Evolutionary conservation across 257 asterid species (phyloP).

Genomic region (Solanum bulbocastanum): DNA sequence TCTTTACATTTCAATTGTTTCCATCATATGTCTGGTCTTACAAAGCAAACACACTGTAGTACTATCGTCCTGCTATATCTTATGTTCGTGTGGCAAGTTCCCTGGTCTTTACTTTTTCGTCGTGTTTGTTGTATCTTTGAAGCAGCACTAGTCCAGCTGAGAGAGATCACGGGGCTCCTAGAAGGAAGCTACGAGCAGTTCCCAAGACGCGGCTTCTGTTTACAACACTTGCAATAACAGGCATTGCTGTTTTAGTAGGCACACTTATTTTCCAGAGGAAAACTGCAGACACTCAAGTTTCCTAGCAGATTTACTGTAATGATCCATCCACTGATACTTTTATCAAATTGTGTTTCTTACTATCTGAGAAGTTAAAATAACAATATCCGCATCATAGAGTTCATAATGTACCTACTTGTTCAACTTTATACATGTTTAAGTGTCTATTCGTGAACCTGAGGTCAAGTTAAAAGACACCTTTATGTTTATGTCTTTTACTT

Average conservation of each 20-base stretch:
- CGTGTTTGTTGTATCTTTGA: constrained; percentile 4
- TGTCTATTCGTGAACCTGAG: background rate
- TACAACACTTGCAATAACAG: constrained; percentile 72
- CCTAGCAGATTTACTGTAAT: constrained; percentile 10
- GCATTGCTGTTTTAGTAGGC: constrained; percentile 86
- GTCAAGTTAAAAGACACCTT: background rate
- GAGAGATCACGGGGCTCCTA: constrained; percentile 40
- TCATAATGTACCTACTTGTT: background rate
- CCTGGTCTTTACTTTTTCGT: background rate
- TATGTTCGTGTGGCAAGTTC: background rate
- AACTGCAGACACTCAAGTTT: constrained; percentile 33
- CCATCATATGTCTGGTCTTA: background rate
- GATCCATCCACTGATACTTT: background rate
- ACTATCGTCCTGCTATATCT: background rate
- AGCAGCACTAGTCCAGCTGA: constrained; percentile 52
- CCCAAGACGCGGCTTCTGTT: constrained; percentile 53
- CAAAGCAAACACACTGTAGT: background rate
- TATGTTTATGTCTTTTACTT: background rate
- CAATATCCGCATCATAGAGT: background rate
- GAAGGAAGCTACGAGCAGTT: constrained; percentile 57
- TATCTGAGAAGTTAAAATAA: background rate
- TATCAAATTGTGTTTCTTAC: background rate
- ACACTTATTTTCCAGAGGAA: constrained; percentile 75
- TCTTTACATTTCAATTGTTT: background rate
- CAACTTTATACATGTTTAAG: background rate